Evolutionary conservation across 441 rosid genomes (phyloP), one percentile per base, ranked within the genome.

Genomic region (Croton laevigatus): DNA sequence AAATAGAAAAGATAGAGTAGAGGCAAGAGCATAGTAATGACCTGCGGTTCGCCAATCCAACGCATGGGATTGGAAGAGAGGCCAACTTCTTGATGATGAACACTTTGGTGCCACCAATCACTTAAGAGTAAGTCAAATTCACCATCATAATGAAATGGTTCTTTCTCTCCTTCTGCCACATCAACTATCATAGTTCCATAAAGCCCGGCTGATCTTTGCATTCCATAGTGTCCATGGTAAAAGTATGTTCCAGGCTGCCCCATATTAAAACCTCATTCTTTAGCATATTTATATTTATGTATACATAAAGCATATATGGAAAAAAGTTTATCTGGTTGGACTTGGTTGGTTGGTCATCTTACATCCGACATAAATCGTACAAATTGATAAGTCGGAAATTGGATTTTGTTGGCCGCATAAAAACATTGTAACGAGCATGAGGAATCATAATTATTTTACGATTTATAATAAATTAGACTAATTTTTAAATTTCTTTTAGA

Each of bases 21-120:
- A 8, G 9, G 12, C 3, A 45, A 9, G 9, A 45, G 12, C 12
- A 45, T 1, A 0, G 9, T 9, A 52, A 17, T 52, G 54, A 89
- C 97, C 86, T 93, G 87, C 16, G 98, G 80, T 76, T 93, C 97
- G 48, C 90, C 91, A 54, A 89, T 84, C 96, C 97, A 91, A 1
- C 88, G 94, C 37, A 91, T 70, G 0, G 95, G 92, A 9, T 44
- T 75, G 27, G 94, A 80, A 74, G 96, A 87, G 48, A 93, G 92
- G 66, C 89, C 92, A 13, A 87, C 73, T 73, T 91, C 94, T 82
- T 93, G 98, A 5, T 82, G 80, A 34, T 80, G 85, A 63, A 79
- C 80, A 62, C 68, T 71, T 66, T 77, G 46, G 74, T 90, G 97
- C 95, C 97, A 91, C 94, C 97, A 93, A 46, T 93, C 98, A 61